Conservation (phyloP, 805 yeast species). For the Saturnispora gosingensis region DNA sequence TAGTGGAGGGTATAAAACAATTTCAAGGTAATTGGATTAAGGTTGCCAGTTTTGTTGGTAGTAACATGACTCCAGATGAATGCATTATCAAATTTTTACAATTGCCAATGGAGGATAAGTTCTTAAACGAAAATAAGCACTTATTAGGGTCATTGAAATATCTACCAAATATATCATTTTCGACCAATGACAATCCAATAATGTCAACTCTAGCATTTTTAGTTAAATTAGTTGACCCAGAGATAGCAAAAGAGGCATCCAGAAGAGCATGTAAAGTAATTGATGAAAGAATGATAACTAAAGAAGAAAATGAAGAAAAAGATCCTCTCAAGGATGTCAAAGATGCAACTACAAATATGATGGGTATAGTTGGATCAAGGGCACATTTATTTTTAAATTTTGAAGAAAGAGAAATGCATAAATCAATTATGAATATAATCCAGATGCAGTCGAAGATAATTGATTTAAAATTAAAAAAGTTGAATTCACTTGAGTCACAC, state of each 20-base stretch:
- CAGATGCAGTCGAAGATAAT: slow-evolving; percentile 56
- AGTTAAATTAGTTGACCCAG: slow-evolving; percentile 76
- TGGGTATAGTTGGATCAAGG: slow-evolving; percentile 71
- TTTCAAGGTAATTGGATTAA: slow-evolving; percentile 71
- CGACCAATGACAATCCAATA: slow-evolving; percentile 85
- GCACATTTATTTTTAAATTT: slow-evolving; percentile 70
- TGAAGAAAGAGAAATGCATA: slow-evolving; percentile 72
- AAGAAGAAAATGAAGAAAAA: not conserved
- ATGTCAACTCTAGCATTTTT: slow-evolving; percentile 86
- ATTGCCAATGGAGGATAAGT: slow-evolving; percentile 74
- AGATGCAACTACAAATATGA: slow-evolving; percentile 59
- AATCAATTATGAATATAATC: slow-evolving; percentile 45
- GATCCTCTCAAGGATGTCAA: slow-evolving; percentile 29
- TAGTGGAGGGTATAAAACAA: slow-evolving; percentile 55
- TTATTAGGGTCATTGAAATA: slow-evolving; percentile 68
- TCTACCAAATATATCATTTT: slow-evolving; percentile 77
- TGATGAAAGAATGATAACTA: slow-evolving; percentile 30
- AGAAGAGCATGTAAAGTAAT: slow-evolving; percentile 44
- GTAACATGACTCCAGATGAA: slow-evolving; percentile 57
- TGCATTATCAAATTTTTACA: slow-evolving; percentile 73
- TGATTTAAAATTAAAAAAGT: slow-evolving; percentile 50
- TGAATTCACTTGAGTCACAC: slow-evolving; percentile 54
- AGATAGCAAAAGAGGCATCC: slow-evolving; percentile 78
- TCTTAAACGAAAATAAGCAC: slow-evolving; percentile 37
- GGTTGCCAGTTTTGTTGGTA: slow-evolving; percentile 58